phyloP scores from a whole-genome alignment of 2,329 filamentous ascomycete genomes.

The Apiospora rasikravindrae region DNA sequence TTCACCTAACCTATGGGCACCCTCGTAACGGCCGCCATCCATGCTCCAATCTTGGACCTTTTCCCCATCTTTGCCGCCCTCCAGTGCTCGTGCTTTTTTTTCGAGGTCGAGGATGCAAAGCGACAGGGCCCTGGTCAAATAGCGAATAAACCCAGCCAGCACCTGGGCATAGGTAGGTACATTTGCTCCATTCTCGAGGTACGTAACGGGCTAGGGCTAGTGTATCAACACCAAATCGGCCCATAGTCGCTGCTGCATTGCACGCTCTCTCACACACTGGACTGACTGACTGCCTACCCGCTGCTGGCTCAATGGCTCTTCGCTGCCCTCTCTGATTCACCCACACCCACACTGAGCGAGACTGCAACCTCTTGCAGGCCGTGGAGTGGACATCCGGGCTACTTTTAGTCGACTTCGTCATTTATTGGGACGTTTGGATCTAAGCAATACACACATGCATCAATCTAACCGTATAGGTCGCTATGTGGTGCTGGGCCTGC shows the following conservation, averaged over 20 bases:
- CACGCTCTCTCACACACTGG: not conserved
- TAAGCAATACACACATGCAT: conserved; percentile 31
- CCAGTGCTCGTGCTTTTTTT: conserved; percentile 16
- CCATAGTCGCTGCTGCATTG: conserved; percentile 1
- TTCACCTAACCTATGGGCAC: not conserved
- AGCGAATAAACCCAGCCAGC: not conserved
- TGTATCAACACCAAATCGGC: conserved; percentile 13
- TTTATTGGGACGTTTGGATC: conserved; percentile 33
- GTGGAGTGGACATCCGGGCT: conserved; percentile 23
- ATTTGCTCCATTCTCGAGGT: not conserved
- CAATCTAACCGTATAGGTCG: conserved; percentile 15
- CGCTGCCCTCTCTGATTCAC: not conserved
- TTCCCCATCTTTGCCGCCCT: conserved; percentile 16
- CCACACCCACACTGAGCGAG: conserved; percentile 7
- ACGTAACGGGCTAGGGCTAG: conserved; percentile 13
- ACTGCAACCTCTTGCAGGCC: conserved; percentile 18
- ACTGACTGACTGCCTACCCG: not conserved
- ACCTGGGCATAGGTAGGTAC: too few relatives aligned
- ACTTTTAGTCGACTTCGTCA: conserved; percentile 27
- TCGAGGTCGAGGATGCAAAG: not conserved
- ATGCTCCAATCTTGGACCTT: conserved; percentile 11
- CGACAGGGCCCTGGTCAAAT: conserved; percentile 1
- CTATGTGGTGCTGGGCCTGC: conserved; percentile 8
- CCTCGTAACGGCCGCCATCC: conserved; percentile 11
- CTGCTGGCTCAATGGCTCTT: not conserved